Conservation (phyloP, 2,329 filamentous ascomycete species). For the Colletotrichum brevisporum region DNA sequence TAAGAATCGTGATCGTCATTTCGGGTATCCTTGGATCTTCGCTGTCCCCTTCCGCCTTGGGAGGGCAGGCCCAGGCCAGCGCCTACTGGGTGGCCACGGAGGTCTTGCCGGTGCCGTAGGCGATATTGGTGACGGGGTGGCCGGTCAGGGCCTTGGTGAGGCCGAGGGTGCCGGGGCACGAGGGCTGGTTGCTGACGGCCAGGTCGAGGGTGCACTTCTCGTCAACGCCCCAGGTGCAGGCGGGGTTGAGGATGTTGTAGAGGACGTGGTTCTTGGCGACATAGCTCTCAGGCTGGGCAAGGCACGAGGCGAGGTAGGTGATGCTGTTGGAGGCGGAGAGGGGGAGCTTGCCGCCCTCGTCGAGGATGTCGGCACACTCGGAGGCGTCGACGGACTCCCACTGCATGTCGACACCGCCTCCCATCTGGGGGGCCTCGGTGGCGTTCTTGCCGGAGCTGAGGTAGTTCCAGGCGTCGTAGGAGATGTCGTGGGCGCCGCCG, state of each 20-base stretch:
- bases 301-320: conserved; percentile 65
- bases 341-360: conserved; percentile 63
- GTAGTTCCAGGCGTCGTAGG: conserved; percentile 74
- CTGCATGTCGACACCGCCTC: conserved; percentile 66
- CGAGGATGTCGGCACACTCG: conserved; percentile 65
- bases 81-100: conserved; percentile 32
- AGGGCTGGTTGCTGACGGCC: conserved; percentile 64
- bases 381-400: conserved; percentile 63
- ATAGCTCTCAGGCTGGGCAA: conserved; percentile 61
- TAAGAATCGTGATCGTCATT: conserved; percentile 33
- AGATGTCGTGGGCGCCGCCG: conserved; percentile 70
- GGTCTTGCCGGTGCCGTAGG: conserved; percentile 63
- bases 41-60: too few species aligned
- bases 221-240: conserved; percentile 64
- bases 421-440: conserved; percentile 58
- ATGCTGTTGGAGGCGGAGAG: conserved; percentile 71
- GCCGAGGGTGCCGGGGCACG: conserved; percentile 63
- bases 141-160: conserved; percentile 47
- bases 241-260: conserved; percentile 67
- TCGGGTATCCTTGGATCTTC: conserved; percentile 21
- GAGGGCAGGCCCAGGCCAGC: background rate
- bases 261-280: conserved; percentile 67
- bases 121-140: conserved; percentile 64
- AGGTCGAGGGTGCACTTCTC: conserved; percentile 66
- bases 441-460: conserved; percentile 66